Base-by-base conservation (phyloP, 208 protist species). In the Trypanosoma boissoni region DNA sequence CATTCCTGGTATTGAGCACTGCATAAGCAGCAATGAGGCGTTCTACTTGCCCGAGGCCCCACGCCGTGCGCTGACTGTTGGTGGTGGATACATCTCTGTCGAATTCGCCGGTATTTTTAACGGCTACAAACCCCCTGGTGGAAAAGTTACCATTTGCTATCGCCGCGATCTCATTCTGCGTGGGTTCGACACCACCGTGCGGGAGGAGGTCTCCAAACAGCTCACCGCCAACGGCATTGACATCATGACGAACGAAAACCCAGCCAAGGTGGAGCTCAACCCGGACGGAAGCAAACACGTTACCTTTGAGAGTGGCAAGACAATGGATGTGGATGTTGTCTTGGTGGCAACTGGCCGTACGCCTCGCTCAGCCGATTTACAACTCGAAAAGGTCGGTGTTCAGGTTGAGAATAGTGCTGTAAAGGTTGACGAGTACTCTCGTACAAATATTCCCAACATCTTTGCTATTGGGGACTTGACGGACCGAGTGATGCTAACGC, bases 401-500 rank as follows among this genome's bases (percentile, higher is more conserved):
- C 65, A 88, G 57, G 45, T 91, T 0, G 77, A 86, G 41, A 75
- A 86, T 34, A 97, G 96, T 21, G 77, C 85, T 56, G 82, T 99
- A 14, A 63, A 82, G 56, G 94, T 98, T 9, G 87, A 99, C 57
- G 73, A 86, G 8, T 84, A 91, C 69, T 98, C 93, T 55, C 75
- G 86, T 56, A 99, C 98, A n/a, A 98, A 94, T 53, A 74, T 98
- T 18, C 51, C 82, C 8, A 85, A 81, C 59, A 92, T 99, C 37
- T 99, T 96, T 70, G 98, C 98, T 23, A 99, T 99, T 69, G 98
- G 98, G 37, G 98, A 99, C 66, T 81, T 97, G 20, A 97, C 85
- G 34, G 55, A 93, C 67, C 79, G 88, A 24, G 18, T 97, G 4
- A 90, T 94, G 81, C 76, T 97, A 46, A 97, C 91, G 27, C 91